Base-by-base conservation (phyloP, 495 filamentous ascomycete genomes). In the Talaromyces wortmannii region DNA sequence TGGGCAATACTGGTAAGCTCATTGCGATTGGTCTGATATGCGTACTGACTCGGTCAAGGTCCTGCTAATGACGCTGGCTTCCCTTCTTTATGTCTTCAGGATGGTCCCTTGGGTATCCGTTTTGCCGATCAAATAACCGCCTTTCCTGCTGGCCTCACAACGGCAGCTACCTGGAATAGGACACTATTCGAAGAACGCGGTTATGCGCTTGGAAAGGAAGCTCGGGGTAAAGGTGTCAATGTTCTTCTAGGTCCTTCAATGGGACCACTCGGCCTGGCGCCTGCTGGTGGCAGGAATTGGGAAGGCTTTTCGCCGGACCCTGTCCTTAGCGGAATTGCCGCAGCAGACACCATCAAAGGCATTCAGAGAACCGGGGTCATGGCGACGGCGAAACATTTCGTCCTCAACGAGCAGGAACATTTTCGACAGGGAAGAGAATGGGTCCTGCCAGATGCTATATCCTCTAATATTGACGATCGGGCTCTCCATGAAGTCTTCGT, bases 281-380 rank as follows among this genome's bases (percentile, higher is more conserved):
- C 91, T 2, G 88, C 84, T 16, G 92, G 91, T 31, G 92, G 92
- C 8, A 76, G 92, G 36, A 96, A 94, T 60, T 97, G 92, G 91
- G 92, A 96, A 71, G 86, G 87, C 0, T 91, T 94, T 58, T 86
- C 86, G 10, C 68, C 83, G 0, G 91, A 95, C 65, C 90, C 89
- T 0, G 88, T 91, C 29, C 72, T 90, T 3, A 81, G 87, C 62
- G 86, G 81, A 3, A 74, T 89, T 55, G 86, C 81, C 13, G 82
- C 81, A 17, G 81, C 84, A 16, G 73, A 86, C 67, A 91, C 78
- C 18, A 90, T 88, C 64, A 77, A 70, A 18, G 87, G 92, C 12
- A 92, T 96, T 43, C 87, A 94, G 67, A 78, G 81, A 11, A 82
- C 84, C 30, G 88, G 88, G 7, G 87, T 95, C 6, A 90, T 92